phyloP scores from a whole-genome alignment of 2,329 filamentous ascomycete genomes.

The Spiromastix sp. region DNA sequence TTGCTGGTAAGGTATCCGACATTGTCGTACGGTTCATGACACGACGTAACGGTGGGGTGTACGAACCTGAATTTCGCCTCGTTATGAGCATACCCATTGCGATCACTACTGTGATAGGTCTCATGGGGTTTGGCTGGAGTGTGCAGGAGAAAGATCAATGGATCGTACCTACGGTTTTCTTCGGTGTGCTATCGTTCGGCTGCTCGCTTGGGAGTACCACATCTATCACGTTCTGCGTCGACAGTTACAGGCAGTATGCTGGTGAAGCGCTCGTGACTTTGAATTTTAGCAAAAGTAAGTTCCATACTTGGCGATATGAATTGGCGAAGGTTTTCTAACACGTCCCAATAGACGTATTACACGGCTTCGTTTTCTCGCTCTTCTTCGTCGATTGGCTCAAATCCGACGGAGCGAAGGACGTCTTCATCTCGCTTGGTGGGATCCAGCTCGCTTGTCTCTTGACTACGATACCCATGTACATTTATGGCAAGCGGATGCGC shows the following conservation, averaged over 20 bases:
- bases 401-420: constrained; percentile 60
- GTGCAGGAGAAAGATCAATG: constrained; percentile 63
- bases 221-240: constrained; percentile 85
- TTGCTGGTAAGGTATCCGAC: constrained; percentile 82
- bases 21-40: constrained; percentile 74
- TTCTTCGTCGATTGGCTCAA: constrained; percentile 83
- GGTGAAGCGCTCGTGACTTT: constrained; percentile 89
- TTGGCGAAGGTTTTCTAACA: no score
- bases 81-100: constrained; percentile 77
- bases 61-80: constrained; percentile 87
- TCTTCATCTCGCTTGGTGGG: constrained; percentile 73
- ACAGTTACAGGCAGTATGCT: constrained; percentile 86
- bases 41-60: constrained; percentile 78
- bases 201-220: constrained; percentile 86
- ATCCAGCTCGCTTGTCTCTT: constrained; percentile 71
- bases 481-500: constrained; percentile 77
- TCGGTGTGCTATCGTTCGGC: constrained; percentile 83
- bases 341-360: constrained; percentile 56
- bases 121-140: constrained; percentile 97
- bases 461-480: constrained; percentile 80
- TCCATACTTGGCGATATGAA: no score
- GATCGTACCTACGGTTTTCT: constrained; percentile 91
- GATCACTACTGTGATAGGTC: constrained; percentile 66
- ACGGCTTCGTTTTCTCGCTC: constrained; percentile 77
- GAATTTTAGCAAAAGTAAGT: constrained; percentile 77